Evolutionary conservation across 1,139 yeast species (phyloP).

Genomic region (Pichia norvegensis): DNA sequence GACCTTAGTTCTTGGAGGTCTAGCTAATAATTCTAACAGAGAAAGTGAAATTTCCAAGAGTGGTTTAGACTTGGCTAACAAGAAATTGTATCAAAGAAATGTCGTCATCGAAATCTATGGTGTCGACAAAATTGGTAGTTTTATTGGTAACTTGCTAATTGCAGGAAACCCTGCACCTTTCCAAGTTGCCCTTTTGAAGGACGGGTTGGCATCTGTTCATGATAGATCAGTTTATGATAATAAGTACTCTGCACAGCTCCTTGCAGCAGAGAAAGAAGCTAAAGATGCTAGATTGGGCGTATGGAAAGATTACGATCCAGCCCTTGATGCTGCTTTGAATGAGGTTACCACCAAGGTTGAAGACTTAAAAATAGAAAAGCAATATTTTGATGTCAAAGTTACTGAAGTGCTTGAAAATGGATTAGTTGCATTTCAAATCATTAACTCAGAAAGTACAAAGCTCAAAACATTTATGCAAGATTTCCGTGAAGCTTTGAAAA

Average conservation of each 20-base stretch:
- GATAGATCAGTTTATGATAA: constrained; percentile 58
- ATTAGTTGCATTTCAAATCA: constrained; percentile 45
- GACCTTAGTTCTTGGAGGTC: constrained; percentile 78
- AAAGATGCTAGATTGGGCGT: constrained; percentile 48
- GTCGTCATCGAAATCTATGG: constrained; percentile 63
- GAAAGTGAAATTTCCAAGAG: constrained; percentile 39
- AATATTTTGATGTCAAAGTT: constrained; percentile 56
- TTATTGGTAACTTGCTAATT: constrained; percentile 62
- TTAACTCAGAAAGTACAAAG: constrained; percentile 33
- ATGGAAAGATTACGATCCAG: constrained; percentile 53
- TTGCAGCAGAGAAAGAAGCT: constrained; percentile 59
- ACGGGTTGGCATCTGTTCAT: constrained; percentile 61
- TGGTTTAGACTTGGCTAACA: constrained; percentile 50
- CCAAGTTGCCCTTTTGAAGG: constrained; percentile 51
- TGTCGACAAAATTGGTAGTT: constrained; percentile 73
- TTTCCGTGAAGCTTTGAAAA: constrained; percentile 35
- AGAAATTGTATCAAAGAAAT: constrained; percentile 60
- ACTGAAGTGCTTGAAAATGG: constrained; percentile 48
- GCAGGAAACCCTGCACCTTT: constrained; percentile 50
- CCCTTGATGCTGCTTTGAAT: constrained; percentile 24
- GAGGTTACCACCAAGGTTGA: constrained; percentile 26
- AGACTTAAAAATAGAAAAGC: constrained; percentile 25
- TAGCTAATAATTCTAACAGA: constrained; percentile 39
- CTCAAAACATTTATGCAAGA: constrained; percentile 39
- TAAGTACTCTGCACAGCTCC: constrained; percentile 44